phyloP scores from a whole-genome alignment of 1,284 basidiomycete genomes.

The Marasmius oreades region DNA sequence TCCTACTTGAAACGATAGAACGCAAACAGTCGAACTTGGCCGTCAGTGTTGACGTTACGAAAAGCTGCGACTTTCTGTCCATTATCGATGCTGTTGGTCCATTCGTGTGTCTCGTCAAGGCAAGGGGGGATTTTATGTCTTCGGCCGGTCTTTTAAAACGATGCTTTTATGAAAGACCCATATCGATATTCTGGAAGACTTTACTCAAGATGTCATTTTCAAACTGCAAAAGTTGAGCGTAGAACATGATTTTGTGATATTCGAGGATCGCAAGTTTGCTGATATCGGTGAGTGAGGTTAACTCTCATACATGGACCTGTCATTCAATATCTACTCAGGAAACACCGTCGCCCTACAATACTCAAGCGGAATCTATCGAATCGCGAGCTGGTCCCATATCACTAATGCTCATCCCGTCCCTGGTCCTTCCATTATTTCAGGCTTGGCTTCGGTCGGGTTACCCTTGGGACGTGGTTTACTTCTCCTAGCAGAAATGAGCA shows the following conservation, averaged over 20 bases:
- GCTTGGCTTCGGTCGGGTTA: constrained; percentile 82
- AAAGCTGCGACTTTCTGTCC: constrained; percentile 74
- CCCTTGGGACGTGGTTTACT: constrained; percentile 86
- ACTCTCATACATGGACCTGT: neutral
- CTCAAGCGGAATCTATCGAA: constrained; percentile 89
- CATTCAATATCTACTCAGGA: constrained; percentile 44
- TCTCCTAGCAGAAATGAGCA: constrained; percentile 96
- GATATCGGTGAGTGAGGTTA: constrained; percentile 80
- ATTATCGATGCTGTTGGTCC: constrained; percentile 90
- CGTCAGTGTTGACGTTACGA: constrained; percentile 94
- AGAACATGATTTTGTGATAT: constrained; percentile 94
- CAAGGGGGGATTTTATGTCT: constrained; percentile 27
- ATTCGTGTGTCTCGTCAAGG: constrained; percentile 93
- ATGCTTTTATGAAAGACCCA: constrained; percentile 73
- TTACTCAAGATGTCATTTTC: constrained; percentile 72
- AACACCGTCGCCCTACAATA: constrained; percentile 98
- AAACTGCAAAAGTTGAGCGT: constrained; percentile 69
- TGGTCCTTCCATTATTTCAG: constrained; percentile 89
- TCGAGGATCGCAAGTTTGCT: constrained; percentile 99
- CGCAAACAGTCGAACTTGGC: constrained; percentile 91
- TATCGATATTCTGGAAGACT: constrained; percentile 94
- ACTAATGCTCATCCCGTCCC: constrained; percentile 97
- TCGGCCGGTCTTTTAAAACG: constrained; percentile 20
- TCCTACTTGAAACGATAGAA: constrained; percentile 81
- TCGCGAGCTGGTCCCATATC: constrained; percentile 95